Base-by-base conservation (phyloP, 352 stramenopile genomes). In the Phytophthora vignae region DNA sequence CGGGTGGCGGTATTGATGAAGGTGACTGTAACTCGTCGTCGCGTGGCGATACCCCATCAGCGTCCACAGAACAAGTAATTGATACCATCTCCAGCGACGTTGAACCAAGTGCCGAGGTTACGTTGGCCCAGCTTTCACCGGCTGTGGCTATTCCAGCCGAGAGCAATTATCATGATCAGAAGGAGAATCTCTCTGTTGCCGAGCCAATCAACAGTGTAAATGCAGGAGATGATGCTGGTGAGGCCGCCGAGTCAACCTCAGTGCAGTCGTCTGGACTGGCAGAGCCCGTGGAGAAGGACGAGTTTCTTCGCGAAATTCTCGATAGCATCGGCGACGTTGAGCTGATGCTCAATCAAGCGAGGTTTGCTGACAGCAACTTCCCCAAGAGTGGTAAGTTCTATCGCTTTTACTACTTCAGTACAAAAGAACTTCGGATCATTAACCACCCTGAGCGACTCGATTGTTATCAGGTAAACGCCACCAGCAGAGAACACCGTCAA, bases 281-380 rank as follows among this genome's bases (percentile, higher is more conserved):
- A 1, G 53, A 77, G 10, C 69, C 69, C 5, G 65, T 74, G 64
- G 65, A 74, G 14, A 82, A 75, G 25, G 63, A 79, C 21, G 73
- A 82, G 0, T 92, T 92, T 67, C 64, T 92, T 21, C 75, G 78
- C 14, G 76, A 92, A 1, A 92, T 92, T 46, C 40, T 92, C 9
- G 78, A 64, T 42, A 90, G 78, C 60, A 91, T 92, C 9, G 75
- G 78, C 7, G 83, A 91, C 22, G 77, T 88, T 21, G 85, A 92
- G 52, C 31, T 88, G 3, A 36, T 92, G 22, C 71, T 92, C 3
- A 82, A 77, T 33, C 76, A 91, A 19, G 72, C 74, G 8, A 76
- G 53, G 6, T 62, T 64, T 27, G 22, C 8, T 29, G 31, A n/a
- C 33, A 69, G 58, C 54, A 74, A 57, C 38, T 48, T 42, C 11